Percentiles rank a stretch among this genome's conserved stretches.
These are phyloP conservation scores for Salix koriyanagi DNA, from an alignment of 345 rosid genomes.

Conservation along the genomic window DNA sequence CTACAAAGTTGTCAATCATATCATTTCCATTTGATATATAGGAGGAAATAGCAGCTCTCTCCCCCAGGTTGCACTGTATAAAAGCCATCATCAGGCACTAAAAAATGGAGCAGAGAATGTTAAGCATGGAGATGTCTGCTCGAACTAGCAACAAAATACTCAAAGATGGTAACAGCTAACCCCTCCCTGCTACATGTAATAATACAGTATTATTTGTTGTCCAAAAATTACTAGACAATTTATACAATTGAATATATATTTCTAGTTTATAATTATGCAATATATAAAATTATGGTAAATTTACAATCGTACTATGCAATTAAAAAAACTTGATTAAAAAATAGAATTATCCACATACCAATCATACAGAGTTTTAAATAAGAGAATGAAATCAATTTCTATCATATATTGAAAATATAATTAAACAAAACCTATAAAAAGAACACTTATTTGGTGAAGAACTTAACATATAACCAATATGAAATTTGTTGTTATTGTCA, in stretches of 20 bases:
- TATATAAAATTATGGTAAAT: neutral
- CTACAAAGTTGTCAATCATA: neutral
- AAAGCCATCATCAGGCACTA: neutral
- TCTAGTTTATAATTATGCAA: neutral
- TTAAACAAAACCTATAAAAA: neutral
- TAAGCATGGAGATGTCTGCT: constrained; percentile 7
- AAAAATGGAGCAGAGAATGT: constrained; percentile 11
- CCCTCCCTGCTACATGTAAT: neutral
- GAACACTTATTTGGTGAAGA: neutral
- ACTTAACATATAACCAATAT: neutral
- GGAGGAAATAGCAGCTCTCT: constrained; percentile 17
- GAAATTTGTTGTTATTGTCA: neutral
- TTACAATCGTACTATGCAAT: neutral
- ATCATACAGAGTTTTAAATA: neutral
- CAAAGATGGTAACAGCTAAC: constrained; percentile 12
- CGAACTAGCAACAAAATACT: neutral
- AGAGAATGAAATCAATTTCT: neutral
- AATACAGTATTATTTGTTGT: neutral
- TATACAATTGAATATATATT: too few species aligned
- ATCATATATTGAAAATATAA: neutral
- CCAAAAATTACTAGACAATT: neutral
- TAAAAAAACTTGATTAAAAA: neutral
- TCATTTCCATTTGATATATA: neutral
- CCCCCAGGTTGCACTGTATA: constrained; percentile 17
- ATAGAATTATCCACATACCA: neutral